Evolutionary conservation across 441 rosid species (phyloP).

Genomic region (Lepidium campestre): DNA sequence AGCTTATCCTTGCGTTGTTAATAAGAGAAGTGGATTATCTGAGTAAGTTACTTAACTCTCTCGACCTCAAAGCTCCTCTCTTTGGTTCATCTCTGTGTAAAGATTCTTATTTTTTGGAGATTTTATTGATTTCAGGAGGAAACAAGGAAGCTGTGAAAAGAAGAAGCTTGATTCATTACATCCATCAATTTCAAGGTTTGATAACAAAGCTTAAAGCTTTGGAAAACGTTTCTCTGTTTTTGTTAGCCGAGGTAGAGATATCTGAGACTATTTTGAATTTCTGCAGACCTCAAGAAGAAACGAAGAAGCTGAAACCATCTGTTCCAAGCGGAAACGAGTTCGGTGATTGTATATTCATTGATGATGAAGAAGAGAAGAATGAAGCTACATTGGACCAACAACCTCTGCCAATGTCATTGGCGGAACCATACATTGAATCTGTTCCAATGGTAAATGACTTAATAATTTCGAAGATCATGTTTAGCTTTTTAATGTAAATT

Average conservation of each 20-base stretch:
- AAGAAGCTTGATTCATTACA: slow-evolving; percentile 37
- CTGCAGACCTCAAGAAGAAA: slow-evolving; percentile 45
- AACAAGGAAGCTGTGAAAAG: slow-evolving; percentile 31
- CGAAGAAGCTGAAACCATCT: slow-evolving; percentile 44
- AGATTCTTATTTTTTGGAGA: background rate
- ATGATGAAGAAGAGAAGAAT: slow-evolving; percentile 27
- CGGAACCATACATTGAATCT: slow-evolving; percentile 50
- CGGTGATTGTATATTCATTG: slow-evolving; percentile 54
- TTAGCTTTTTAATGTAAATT: background rate
- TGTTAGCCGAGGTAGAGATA: background rate
- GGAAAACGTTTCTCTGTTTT: background rate
- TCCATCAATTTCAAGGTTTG: slow-evolving; percentile 64
- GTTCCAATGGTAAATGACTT: slow-evolving; percentile 49
- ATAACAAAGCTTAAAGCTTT: slow-evolving; percentile 8
- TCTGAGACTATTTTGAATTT: slow-evolving; percentile 1
- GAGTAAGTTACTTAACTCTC: slow-evolving; percentile 24
- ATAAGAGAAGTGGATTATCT: slow-evolving; percentile 32
- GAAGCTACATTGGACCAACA: slow-evolving; percentile 38
- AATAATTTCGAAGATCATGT: background rate
- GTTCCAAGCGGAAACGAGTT: slow-evolving; percentile 35
- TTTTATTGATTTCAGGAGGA: slow-evolving; percentile 12
- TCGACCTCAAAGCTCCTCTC: background rate
- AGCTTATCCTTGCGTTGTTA: slow-evolving; percentile 47
- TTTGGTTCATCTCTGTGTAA: background rate
- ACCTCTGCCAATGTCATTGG: slow-evolving; percentile 67